Evolutionary conservation across 495 filamentous ascomycete genomes (phyloP).

Genomic region (Xylaria longipes): DNA sequence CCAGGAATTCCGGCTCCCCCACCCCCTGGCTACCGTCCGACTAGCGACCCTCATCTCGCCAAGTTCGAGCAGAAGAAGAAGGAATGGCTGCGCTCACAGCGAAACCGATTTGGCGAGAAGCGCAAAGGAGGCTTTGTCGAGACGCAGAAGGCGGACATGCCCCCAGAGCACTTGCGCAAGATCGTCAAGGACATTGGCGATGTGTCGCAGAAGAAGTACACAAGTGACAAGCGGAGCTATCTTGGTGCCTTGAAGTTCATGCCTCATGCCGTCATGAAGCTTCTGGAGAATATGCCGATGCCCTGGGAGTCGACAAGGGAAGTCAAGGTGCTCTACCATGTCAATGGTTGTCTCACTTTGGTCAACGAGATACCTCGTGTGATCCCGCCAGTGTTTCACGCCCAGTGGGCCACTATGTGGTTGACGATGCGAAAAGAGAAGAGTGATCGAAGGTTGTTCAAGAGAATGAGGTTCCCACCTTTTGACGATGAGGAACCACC

Average conservation of each 20-base stretch:
- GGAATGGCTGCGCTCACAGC: constrained; percentile 94
- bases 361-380: constrained; percentile 97
- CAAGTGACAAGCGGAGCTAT: constrained; percentile 97
- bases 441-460: constrained; percentile 94
- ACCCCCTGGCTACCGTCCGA: constrained; percentile 86
- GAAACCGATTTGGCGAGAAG: constrained; percentile 95
- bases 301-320: constrained; percentile 96
- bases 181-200: constrained; percentile 99
- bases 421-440: constrained; percentile 98
- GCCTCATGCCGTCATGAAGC: constrained; percentile 99
- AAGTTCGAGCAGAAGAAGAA: constrained; percentile 99
- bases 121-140: constrained; percentile 95
- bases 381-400: constrained; percentile 97
- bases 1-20: constrained; percentile 74
- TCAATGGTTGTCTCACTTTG: constrained; percentile 95
- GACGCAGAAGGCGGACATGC: constrained; percentile 99
- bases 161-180: constrained; percentile 96
- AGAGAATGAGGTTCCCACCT: constrained; percentile 97
- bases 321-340: constrained; percentile 97
- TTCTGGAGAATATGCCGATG: constrained; percentile 99
- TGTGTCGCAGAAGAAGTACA: constrained; percentile 99
- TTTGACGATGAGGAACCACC: constrained; percentile 99
- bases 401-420: constrained; percentile 99
- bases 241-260: constrained; percentile 98
- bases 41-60: constrained; percentile 82